phyloP scores from a whole-genome alignment of 768 basidiomycete species.

The Russula ochroleuca region DNA sequence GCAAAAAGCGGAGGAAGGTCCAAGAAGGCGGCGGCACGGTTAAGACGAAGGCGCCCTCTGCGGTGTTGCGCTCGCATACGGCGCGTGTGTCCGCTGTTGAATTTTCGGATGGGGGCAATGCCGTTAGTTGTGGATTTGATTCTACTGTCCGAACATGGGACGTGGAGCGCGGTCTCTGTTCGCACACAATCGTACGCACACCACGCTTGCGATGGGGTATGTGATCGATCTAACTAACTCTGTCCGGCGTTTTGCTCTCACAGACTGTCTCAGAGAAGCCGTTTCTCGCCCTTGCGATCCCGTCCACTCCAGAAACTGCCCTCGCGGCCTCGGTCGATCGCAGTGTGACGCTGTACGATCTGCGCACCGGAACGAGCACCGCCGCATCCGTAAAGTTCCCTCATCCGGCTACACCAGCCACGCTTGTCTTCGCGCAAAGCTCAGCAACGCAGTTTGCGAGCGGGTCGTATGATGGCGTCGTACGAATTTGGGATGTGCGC shows the following conservation, averaged over 20 bases:
- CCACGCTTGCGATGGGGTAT: not conserved
- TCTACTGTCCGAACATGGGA: constrained; percentile 91
- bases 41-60: constrained; percentile 56
- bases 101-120: constrained; percentile 45
- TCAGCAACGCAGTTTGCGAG: constrained; percentile 54
- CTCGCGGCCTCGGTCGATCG: constrained; percentile 72
- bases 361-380: constrained; percentile 44
- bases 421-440: constrained; percentile 38
- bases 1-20: constrained; percentile 59
- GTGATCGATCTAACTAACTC: not conserved
- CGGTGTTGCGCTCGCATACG: constrained; percentile 79
- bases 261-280: constrained; percentile 71
- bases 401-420: constrained; percentile 67
- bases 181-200: constrained; percentile 58
- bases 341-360: constrained; percentile 65
- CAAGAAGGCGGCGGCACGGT: constrained; percentile 38
- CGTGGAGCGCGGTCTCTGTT: constrained; percentile 67
- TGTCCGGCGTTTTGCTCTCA: not conserved
- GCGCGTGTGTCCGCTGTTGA: constrained; percentile 71
- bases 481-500: constrained; percentile 73
- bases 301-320: constrained; percentile 40
- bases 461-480: constrained; percentile 75
- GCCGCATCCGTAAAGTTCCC: constrained; percentile 41
- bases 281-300: constrained; percentile 59
- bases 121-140: constrained; percentile 82